Evolutionary conservation across 2,329 filamentous ascomycete species (phyloP), one percentile per base, ranked within the genome.

Genomic region (Venturia effusa): DNA sequence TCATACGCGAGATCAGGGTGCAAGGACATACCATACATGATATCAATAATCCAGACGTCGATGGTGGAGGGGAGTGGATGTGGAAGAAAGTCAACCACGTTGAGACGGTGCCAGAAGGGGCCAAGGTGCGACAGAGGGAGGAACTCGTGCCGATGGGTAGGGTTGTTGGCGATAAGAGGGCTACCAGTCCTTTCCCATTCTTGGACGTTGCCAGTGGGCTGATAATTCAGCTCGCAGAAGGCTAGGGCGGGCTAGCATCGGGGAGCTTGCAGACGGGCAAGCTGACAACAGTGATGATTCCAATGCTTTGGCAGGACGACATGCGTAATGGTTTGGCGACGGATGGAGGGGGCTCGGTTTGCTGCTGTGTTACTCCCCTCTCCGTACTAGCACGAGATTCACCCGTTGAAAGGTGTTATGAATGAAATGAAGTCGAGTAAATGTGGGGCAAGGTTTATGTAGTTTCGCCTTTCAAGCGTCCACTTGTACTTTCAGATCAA

Each of bases 161-260:
- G 69, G 80, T 74, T 70, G 71, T 78, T 74, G 91, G 94, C 70
- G 92, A 97, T 77, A 97, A 97, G 82, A 89, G 96, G 71, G 91
- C 96, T 67, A 93, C 91, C 55, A 95, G 90, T 73, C 92, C 94
- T 34, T 97, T 96, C 75, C 93, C 94, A 4, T 97, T 97, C 78
- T 81, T 97, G 71, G 93, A 97, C 77, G 88, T 97, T 75, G 92
- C 93, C 37, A 92, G 90, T 68, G 88, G 88, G 76, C 80, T 97
- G 71, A 96, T 97, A 69, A 92, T 96, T 78, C 92, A 96, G 78
- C 80, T 97, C 72, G 92, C 92, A 13, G 90, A 93, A 73, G 88
- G 88, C n/a, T 22, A 43, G 10, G 63, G 55, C 19, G 54, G 41
- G 57, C 37, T 10, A 11, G 37, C 15, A 8, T 39, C 8, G 37